Base-by-base conservation (phyloP, 768 basidiomycete genomes). In the Tulasnella sp. region DNA sequence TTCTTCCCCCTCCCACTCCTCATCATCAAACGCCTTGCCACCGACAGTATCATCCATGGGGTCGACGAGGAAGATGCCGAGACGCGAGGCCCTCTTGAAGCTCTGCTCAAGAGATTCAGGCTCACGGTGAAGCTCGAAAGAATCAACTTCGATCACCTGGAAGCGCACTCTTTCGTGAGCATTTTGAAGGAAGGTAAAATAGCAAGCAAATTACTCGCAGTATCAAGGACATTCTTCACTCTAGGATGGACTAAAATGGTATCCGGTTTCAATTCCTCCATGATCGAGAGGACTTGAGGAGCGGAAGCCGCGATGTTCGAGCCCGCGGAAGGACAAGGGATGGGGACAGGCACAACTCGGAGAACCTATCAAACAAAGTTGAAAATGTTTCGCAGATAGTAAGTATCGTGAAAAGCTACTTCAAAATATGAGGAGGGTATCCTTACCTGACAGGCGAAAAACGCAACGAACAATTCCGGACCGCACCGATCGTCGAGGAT, bases 1-100 rank as follows among this genome's bases (percentile, higher is more conserved):
- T 26, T 77, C 77, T 11, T 70, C 77, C 13, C 77, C 77, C 5
- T 77, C 77, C 77, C 77, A 77, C 26, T 44, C 5, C 29, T 77
- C 77, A 32, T 77, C 77, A 7, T 42, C 39, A 51, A 46, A 44
- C 26, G 77, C 69, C 26, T 18, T 71, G 3, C 77, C 77, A 13
- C 77, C 70, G 3, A 72, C 39, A 46, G 20, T 26, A 18, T 70
- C 69, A n/a, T 69, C 61, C 29, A 70, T 72, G 4, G 42, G 32
- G 44, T 77, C 70, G 20, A 77, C 16, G 32, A 75, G 29, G 9
- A 46, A 61, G 23, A 67, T 39, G 20, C 75, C 75, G 10, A 75
- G 57, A 26, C 61, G n/a, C 0, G 61, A 67, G 7, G 26, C 61
- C 13, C 26, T 9, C 61, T 67, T 67, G 61, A 67, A 67, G 61